Percentiles rank a stretch among this genome's conserved stretches.
phyloP scores from a whole-genome alignment of 2,329 filamentous ascomycete genomes.

The Cladosporium sp. region DNA sequence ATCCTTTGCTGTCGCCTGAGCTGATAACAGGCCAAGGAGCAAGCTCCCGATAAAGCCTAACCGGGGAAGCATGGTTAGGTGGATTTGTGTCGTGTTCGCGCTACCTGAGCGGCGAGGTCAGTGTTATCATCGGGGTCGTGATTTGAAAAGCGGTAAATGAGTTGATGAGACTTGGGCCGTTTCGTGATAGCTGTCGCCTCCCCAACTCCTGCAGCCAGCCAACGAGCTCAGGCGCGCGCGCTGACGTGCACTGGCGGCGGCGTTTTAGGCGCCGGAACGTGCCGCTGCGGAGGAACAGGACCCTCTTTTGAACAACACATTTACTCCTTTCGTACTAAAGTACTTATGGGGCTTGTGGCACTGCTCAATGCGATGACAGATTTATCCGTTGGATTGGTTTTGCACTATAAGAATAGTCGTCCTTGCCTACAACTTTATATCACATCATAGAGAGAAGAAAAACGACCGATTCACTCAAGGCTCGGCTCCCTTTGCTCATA shows the following conservation, averaged over 20 bases:
- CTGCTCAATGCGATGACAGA: neutral
- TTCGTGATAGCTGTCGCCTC: constrained; percentile 19
- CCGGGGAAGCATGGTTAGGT: constrained; percentile 18
- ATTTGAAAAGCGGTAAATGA: neutral
- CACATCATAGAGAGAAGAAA: neutral
- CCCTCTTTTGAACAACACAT: neutral
- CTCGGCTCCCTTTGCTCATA: too few species aligned
- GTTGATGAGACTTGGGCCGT: constrained; percentile 6
- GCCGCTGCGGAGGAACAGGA: neutral
- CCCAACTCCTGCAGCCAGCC: constrained; percentile 6
- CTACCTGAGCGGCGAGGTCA: constrained; percentile 17
- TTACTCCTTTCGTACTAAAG: neutral
- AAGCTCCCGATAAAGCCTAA: constrained; percentile 18
- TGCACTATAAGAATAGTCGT: neutral
- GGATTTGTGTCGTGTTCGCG: constrained; percentile 13
- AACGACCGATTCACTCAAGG: neutral
- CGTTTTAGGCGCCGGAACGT: neutral
- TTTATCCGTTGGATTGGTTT: neutral
- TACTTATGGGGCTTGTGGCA: neutral
- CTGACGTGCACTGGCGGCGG: constrained; percentile 6
- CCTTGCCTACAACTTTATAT: neutral
- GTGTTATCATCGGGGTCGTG: constrained; percentile 13
- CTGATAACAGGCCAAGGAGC: constrained; percentile 31
- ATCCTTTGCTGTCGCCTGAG: constrained; percentile 33
- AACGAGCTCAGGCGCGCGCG: constrained; percentile 10